Evolutionary conservation across 169 alveolate species (phyloP), one percentile per base, ranked within the genome.

Genomic region (Plasmodium gonderi): DNA sequence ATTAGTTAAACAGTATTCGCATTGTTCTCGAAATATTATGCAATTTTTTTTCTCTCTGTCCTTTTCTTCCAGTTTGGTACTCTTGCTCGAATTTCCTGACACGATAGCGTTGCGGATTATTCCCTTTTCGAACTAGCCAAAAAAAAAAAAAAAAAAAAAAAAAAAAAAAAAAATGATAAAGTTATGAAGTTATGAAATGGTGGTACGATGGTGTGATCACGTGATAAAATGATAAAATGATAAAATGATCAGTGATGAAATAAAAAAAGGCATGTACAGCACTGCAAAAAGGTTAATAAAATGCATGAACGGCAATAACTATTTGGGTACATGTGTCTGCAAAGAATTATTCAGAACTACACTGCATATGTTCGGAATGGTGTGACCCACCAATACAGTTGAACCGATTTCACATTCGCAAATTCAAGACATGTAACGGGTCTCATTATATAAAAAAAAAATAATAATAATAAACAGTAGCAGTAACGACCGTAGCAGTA

Each of bases 1-100:
- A 38, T 91, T 65, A 0, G 92, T 45, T 54, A 95, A 91, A 93
- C 97, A 95, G 69, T 95, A 95, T 80, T 95, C 96, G 82, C 97
- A 95, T 78, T 79, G 94, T 64, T 94, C 96, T 12, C 96, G 79
- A 80, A 95, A 95, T 23, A 95, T 85, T 38, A 95, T 95, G 69
- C 91, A 65, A 60, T 92, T 91, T 60, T 94, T 85, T 47, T 77
- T 79, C 64, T 77, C 78, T 47, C 33, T 90, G 38, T 90, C 85
- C 26, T 60, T 79, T 49, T 89, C 87, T 31, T 72, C 85, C 74
- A 81, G 17, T 85, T 85, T 85, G 26, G 36, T n/a, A n/a, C 26
- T 42, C 69, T 72, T 85, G 49, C 12, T 85, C 45, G 79, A 31
- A 31, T 20, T 47, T 20, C 82, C 14, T 26, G 92, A 85, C 64